phyloP scores from a whole-genome alignment of 1,284 basidiomycete genomes.

The Papiliotrema terrestris region DNA sequence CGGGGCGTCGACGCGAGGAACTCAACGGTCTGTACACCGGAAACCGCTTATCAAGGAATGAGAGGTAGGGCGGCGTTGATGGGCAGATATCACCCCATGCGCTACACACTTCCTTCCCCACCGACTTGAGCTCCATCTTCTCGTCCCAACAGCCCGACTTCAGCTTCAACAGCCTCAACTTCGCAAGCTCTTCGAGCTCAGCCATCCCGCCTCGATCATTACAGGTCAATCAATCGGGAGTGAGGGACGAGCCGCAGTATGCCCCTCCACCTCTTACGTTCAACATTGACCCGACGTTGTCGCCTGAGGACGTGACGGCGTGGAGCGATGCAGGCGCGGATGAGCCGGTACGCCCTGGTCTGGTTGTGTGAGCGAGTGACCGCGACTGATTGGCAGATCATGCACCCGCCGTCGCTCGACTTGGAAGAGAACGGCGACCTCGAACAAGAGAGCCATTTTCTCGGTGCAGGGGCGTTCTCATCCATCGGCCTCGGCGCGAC shows the following conservation, averaged over 20 bases:
- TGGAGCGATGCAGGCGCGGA: not conserved
- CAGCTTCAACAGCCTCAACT: not conserved
- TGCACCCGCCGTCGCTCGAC: slow-evolving; percentile 17
- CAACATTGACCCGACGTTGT: not conserved
- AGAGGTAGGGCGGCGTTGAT: too few species aligned
- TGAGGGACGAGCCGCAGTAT: not conserved
- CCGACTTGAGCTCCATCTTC: not conserved
- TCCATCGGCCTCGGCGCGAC: slow-evolving; percentile 16
- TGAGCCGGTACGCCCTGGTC: not conserved
- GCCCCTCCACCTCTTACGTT: not conserved
- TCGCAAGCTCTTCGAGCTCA: not conserved
- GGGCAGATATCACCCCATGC: too few species aligned
- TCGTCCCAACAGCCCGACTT: not conserved
- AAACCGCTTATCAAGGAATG: too few species aligned
- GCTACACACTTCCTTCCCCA: not conserved
- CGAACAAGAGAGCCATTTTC: slow-evolving; percentile 30
- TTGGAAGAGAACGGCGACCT: slow-evolving; percentile 9
- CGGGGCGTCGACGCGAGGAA: too few species aligned
- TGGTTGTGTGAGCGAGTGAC: too few species aligned
- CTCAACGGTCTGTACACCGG: too few species aligned
- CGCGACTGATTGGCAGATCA: not conserved
- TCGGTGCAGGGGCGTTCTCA: slow-evolving; percentile 26
- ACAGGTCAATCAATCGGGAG: not conserved
- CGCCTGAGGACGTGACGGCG: not conserved
- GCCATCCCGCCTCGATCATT: not conserved